Base-by-base conservation (phyloP, 495 filamentous ascomycete species). In the Neurospora sp. region DNA sequence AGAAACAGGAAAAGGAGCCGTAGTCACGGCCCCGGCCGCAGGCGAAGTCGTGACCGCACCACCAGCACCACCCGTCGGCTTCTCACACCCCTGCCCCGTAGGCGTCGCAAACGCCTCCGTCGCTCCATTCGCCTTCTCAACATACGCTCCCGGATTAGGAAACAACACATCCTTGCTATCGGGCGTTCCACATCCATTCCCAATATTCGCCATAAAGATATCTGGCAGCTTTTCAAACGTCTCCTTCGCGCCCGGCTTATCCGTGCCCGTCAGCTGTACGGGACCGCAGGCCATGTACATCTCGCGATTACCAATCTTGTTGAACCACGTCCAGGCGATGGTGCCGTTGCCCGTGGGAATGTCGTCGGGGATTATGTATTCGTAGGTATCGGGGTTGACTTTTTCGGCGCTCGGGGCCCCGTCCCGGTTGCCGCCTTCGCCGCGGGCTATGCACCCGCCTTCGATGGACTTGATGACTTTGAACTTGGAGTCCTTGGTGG, bases 211-310 rank as follows among this genome's bases (percentile, higher is more conserved):
- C 37, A 79, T 77, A 38, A 86, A 85, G 12, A 89, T 72, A 39
- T 80, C 77, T 2, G 88, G 88, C 3, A 85, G 77, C 3, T 70
- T 31, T 3, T 75, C 74, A 69, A 62, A 62, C 11, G 20, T 62
- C 20, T 62, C 11, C 23, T 62, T 62, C 0, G 48, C 48, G 6
- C 23, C 23, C 6, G 48, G 48, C 23, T 62, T 62, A 3, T 62
- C 48, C 23, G 23, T 16, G 46, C 77, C 79, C 0, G 69, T 84
- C 77, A 97, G 87, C 14, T 85, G 88, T n/a, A 95, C 85, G 35
- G 91, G 88, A 5, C 89, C 91, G 73, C 94, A 97, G 84, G 93
- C 92, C 93, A 94, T 95, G 86, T 97, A 97, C 89, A 96, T 90
- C 79, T 97, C 94, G 12, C 92, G 86, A 81, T 94, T 92, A 70